These are phyloP conservation scores for Epicoccum nigrum DNA, from an alignment of 2,329 filamentous ascomycete genomes.

Conservation along the genomic window DNA sequence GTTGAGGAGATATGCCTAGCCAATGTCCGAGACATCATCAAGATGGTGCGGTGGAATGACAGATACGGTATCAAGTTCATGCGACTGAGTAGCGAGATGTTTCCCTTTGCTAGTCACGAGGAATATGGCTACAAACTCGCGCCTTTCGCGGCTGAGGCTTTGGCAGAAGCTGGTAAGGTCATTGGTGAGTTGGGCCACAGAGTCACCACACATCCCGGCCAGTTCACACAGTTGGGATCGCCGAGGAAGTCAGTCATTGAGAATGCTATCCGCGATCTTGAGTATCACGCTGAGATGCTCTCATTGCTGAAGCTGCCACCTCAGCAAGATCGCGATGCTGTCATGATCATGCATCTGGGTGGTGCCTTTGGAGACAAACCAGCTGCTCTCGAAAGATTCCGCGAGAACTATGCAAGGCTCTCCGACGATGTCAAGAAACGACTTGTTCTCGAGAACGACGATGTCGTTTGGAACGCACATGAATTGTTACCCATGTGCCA, in stretches of 20 bases:
- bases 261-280: slow-evolving; percentile 78
- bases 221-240: slow-evolving; percentile 90
- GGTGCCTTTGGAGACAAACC: slow-evolving; percentile 87
- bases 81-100: slow-evolving; percentile 93
- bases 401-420: slow-evolving; percentile 72
- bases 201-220: slow-evolving; percentile 85
- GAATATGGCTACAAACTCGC: slow-evolving; percentile 86
- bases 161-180: slow-evolving; percentile 78
- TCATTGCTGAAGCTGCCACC: slow-evolving; percentile 75
- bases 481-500: slow-evolving; percentile 89
- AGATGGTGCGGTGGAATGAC: slow-evolving; percentile 91
- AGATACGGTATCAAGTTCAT: slow-evolving; percentile 91
- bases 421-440: slow-evolving; percentile 76
- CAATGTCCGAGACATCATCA: slow-evolving; percentile 81
- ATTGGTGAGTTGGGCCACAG: slow-evolving; percentile 81
- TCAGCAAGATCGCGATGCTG: slow-evolving; percentile 81
- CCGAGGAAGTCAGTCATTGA: slow-evolving; percentile 77
- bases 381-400: slow-evolving; percentile 78
- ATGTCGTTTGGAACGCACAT: slow-evolving; percentile 90
- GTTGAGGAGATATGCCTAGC: slow-evolving; percentile 78
- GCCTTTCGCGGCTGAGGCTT: slow-evolving; percentile 78
- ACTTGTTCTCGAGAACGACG: slow-evolving; percentile 91
- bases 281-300: slow-evolving; percentile 88
- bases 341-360: slow-evolving; percentile 95
- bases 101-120: slow-evolving; percentile 89